Conservation (phyloP, 805 yeast genomes). For the Yarrowia alimentaria region DNA sequence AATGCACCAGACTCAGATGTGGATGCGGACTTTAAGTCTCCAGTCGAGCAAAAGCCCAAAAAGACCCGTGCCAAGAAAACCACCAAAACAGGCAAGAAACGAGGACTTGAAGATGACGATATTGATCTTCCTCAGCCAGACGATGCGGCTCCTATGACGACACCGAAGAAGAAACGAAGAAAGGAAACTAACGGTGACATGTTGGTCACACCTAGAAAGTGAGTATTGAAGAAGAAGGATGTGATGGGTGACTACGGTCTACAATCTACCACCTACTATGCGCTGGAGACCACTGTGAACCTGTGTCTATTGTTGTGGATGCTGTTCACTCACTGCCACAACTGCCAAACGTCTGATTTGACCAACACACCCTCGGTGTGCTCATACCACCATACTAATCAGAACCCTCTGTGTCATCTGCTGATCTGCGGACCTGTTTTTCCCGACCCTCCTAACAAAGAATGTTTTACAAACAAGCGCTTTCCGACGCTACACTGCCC, state of each 20-base stretch:
- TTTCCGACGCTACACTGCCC: slow-evolving; percentile 16
- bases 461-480: slow-evolving; percentile 28
- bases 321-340: too few species aligned
- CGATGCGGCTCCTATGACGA: neutral
- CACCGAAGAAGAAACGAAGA: slow-evolving; percentile 27
- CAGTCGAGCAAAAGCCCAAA: neutral
- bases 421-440: too few species aligned
- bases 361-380: too few species aligned
- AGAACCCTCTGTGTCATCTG: slow-evolving; percentile 21
- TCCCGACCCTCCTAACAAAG: slow-evolving; percentile 1
- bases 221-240: too few species aligned
- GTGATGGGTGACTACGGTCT: too few species aligned
- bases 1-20: neutral
- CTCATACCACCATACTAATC: too few species aligned
- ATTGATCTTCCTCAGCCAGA: slow-evolving; percentile 2
- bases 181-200: slow-evolving; percentile 7
- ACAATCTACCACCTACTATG: too few species aligned
- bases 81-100: neutral
- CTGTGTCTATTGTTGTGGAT: too few species aligned
- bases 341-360: too few species aligned
- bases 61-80: neutral
- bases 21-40: too few species aligned
- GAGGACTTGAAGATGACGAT: slow-evolving; percentile 1
- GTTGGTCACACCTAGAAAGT: slow-evolving; percentile 25
- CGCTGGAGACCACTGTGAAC: too few species aligned